Conservation (phyloP, 768 basidiomycete genomes). For the Lentinula detonsa region DNA sequence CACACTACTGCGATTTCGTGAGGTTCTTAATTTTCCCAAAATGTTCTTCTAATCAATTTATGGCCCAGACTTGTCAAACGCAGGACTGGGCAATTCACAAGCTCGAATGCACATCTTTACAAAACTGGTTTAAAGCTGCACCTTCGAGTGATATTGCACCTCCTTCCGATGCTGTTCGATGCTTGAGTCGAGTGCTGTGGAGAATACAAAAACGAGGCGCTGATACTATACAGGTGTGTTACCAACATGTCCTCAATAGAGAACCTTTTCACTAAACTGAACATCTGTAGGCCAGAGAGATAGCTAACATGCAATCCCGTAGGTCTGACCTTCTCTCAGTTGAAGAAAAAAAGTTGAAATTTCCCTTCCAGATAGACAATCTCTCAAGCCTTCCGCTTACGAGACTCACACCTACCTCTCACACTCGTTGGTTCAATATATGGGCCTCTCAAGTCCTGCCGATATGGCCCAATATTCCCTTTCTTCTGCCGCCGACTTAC, state of each 20-base stretch:
- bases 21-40: neutral
- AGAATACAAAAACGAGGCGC: conserved; percentile 47
- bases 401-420: conserved; percentile 66
- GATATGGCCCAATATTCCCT: conserved; percentile 57
- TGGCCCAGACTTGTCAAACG: conserved; percentile 57
- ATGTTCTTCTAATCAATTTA: conserved; percentile 2
- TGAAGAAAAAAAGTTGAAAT: neutral
- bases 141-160: conserved; percentile 40
- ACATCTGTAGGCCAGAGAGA: conserved; percentile 46
- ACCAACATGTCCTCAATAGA: no score
- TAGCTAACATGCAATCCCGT: conserved; percentile 77
- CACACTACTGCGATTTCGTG: conserved; percentile 76
- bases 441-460: conserved; percentile 51
- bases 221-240: conserved; percentile 51
- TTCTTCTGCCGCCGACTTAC: conserved; percentile 52
- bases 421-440: conserved; percentile 67
- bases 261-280: neutral
- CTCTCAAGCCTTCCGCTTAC: conserved; percentile 40
- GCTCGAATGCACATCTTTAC: conserved; percentile 69
- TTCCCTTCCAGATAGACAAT: conserved; percentile 43
- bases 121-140: conserved; percentile 46
- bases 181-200: conserved; percentile 74
- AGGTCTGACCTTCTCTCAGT: conserved; percentile 18
- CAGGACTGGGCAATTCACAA: conserved; percentile 74
- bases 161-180: conserved; percentile 77